A percentile compares a stretch with the other conserved stretches of the same genome.
Evolutionary conservation across 495 filamentous ascomycete genomes (phyloP).

Genomic region (Penicillium pulvis): DNA sequence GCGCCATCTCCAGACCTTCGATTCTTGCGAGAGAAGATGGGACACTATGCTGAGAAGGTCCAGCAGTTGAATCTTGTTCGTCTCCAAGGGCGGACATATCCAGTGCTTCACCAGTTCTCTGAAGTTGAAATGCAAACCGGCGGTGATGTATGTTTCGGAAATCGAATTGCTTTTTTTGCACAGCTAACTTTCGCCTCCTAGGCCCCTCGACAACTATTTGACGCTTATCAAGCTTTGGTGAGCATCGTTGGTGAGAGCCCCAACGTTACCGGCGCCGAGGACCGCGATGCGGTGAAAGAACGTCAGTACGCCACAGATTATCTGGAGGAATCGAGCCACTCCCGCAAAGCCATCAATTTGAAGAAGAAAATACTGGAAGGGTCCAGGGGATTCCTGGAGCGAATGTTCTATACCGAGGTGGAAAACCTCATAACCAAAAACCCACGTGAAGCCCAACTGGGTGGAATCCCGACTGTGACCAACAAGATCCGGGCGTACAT

Average conservation of each 20-base stretch:
- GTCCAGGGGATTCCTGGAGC: slow-evolving; percentile 74
- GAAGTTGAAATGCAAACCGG: slow-evolving; percentile 67
- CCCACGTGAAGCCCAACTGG: slow-evolving; percentile 84
- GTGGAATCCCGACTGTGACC: slow-evolving; percentile 80
- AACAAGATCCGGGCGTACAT: slow-evolving; percentile 94
- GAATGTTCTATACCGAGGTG: slow-evolving; percentile 68
- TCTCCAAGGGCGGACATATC: slow-evolving; percentile 62
- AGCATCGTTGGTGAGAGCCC: slow-evolving; percentile 69
- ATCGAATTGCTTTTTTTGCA: not conserved
- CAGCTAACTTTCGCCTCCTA: slow-evolving; percentile 26
- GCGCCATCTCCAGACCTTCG: slow-evolving; percentile 63
- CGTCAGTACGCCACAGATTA: slow-evolving; percentile 77
- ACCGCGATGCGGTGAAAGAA: slow-evolving; percentile 61
- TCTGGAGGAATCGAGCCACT: slow-evolving; percentile 67
- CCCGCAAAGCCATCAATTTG: slow-evolving; percentile 58
- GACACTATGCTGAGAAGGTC: slow-evolving; percentile 72
- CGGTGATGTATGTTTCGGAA: slow-evolving; percentile 54
- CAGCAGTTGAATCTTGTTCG: slow-evolving; percentile 73
- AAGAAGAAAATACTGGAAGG: slow-evolving; percentile 77
- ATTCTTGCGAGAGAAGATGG: slow-evolving; percentile 77
- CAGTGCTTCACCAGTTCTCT: slow-evolving; percentile 71
- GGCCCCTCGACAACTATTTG: slow-evolving; percentile 66
- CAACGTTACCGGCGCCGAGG: slow-evolving; percentile 50
- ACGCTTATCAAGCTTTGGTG: slow-evolving; percentile 77
- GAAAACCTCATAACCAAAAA: slow-evolving; percentile 76